phyloP scores from a whole-genome alignment of 2,329 filamentous ascomycete species.

The Leptographium procerum region DNA sequence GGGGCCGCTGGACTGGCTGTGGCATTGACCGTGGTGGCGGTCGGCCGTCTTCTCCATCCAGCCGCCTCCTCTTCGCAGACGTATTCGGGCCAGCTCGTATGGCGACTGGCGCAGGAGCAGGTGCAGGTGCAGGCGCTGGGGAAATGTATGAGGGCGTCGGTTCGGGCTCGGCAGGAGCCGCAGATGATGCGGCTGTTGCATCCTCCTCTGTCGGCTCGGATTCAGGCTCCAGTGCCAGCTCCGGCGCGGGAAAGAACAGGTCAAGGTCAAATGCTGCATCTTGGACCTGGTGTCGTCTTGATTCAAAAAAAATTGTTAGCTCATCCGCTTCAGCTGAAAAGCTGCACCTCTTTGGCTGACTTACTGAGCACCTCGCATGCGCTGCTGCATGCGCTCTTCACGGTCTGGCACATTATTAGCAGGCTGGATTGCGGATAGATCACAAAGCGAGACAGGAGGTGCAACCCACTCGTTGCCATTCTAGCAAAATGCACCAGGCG shows the following conservation, averaged over 20 bases:
- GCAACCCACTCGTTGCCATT: background rate
- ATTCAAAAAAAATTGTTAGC: background rate
- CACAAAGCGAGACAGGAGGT: background rate
- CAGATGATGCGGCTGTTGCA: background rate
- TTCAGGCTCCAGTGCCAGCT: background rate
- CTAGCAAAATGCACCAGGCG: background rate
- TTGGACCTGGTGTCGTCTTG: slow-evolving; percentile 43
- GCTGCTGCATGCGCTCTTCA: slow-evolving; percentile 51
- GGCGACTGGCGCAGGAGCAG: slow-evolving; percentile 1
- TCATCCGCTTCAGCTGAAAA: background rate
- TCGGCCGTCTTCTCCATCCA: slow-evolving; percentile 15
- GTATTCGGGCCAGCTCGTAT: slow-evolving; percentile 30
- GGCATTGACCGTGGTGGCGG: background rate
- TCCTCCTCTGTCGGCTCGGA: background rate
- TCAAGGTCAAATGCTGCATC: slow-evolving; percentile 49
- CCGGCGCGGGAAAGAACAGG: slow-evolving; percentile 25
- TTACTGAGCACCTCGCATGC: slow-evolving; percentile 54
- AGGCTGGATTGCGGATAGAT: too few relatives aligned
- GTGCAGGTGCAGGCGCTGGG: too few relatives aligned
- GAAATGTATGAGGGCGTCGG: background rate
- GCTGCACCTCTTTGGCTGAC: slow-evolving; percentile 13
- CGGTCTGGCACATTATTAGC: slow-evolving; percentile 28
- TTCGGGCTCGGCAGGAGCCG: background rate
- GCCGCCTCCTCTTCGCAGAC: slow-evolving; percentile 34
- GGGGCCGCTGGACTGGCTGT: too few relatives aligned